Evolutionary conservation across 192 early-diverging fungal species (phyloP), one percentile per base, ranked within the genome.

Genomic region (Rhizophagus prolifer): DNA sequence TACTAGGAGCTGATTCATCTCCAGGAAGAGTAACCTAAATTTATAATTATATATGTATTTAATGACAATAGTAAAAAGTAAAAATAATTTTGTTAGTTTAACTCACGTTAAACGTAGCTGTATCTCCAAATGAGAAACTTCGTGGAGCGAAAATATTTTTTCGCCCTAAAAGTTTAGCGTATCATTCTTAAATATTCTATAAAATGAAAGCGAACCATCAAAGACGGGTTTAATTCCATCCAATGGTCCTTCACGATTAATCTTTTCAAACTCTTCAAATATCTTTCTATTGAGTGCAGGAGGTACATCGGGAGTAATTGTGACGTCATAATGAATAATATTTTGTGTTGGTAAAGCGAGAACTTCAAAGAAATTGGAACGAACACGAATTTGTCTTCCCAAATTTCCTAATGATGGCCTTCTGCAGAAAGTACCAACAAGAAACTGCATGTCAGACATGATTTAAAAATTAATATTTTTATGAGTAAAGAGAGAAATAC

Each of bases 251-350:
- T 84, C 79, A 2, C 85, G 77, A 72, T 86, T 79, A 5, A 82
- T 61, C 5, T 79, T 81, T 54, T 91, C 87, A 84, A 90, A 92
- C 25, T 86, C 70, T 62, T 87, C 82, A 78, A 87, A 94, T n/a
- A 95, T 79, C 16, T 85, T 82, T 13, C 92, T 69, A 77, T 92
- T 90, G 36, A 95, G 87, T 0, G 89, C 88, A 7, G 90, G 86
- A 9, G 94, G 94, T 38, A 94, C 91, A 60, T 93, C 90, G 10
- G 95, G 93, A 13, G 79, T 79, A 31, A 98, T 89, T 12, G 82
- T 86, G 9, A 98, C 82, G 74, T 95, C 94, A 82, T 96, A 96
- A 76, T 96, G 96, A 82, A 94, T 86, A 60, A 98, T 88, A 6
- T 84, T 86, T 7, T 77, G 81, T 34, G 86, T 71, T 8, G 91